Evolutionary conservation across 495 filamentous ascomycete genomes (phyloP).

Genomic region (Apodospora peruviana): DNA sequence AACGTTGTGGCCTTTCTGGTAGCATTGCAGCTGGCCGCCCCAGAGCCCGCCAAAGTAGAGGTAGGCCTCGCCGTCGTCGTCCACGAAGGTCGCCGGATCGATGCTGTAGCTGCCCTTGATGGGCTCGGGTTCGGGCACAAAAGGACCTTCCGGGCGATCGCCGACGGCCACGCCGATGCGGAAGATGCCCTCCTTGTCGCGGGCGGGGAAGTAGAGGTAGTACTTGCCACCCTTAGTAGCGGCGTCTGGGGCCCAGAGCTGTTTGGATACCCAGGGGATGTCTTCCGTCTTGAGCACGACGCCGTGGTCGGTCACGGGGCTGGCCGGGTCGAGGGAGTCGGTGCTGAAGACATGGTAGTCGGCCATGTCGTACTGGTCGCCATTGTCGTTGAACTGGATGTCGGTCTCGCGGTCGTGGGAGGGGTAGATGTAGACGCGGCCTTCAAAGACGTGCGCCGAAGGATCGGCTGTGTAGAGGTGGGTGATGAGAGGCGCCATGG

Average conservation of each 20-base stretch:
- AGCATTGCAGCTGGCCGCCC: slow-evolving; percentile 64
- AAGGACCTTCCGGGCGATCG: slow-evolving; percentile 51
- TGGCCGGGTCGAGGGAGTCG: slow-evolving; percentile 38
- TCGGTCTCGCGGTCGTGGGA: slow-evolving; percentile 60
- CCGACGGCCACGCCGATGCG: slow-evolving; percentile 57
- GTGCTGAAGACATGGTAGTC: slow-evolving; percentile 63
- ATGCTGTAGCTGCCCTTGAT: slow-evolving; percentile 58
- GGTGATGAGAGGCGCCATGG: slow-evolving; percentile 51
- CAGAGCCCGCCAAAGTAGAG: slow-evolving; percentile 64
- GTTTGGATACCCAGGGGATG: slow-evolving; percentile 59
- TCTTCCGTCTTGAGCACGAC: slow-evolving; percentile 47
- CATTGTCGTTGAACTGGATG: slow-evolving; percentile 67
- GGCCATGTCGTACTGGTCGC: slow-evolving; percentile 77
- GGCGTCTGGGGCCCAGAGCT: slow-evolving; percentile 62
- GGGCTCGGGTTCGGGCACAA: slow-evolving; percentile 50
- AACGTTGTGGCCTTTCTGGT: slow-evolving; percentile 34
- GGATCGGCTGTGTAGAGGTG: slow-evolving; percentile 67
- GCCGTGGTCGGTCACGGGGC: slow-evolving; percentile 54
- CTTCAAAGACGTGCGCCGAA: slow-evolving; percentile 60
- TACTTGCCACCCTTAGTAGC: slow-evolving; percentile 55
- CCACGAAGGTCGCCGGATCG: slow-evolving; percentile 60
- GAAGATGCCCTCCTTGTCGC: slow-evolving; percentile 55
- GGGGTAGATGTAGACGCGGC: slow-evolving; percentile 59
- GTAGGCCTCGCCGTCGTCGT: slow-evolving; percentile 55
- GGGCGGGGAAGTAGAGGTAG: slow-evolving; percentile 60